Evolutionary conservation across 257 asterid genomes (phyloP), one percentile per base, ranked within the genome.

Genomic region (Nicotiana paniculata): DNA sequence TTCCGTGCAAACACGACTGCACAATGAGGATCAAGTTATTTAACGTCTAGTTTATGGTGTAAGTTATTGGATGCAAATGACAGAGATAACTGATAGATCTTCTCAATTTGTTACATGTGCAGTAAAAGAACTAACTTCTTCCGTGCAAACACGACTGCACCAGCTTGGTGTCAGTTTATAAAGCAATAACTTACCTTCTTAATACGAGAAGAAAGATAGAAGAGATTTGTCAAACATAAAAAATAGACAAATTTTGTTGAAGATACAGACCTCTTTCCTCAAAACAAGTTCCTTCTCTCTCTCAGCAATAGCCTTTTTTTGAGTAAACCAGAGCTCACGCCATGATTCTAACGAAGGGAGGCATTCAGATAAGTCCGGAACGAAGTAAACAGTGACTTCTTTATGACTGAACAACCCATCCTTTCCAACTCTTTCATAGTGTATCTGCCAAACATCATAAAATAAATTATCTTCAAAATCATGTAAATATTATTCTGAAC

Each of bases 371-470:
- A 96, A 88, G 90, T 96, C 97, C 12, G 99, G 99, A 86, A 94
- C 92, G 82, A 88, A 96, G 81, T 92, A 81, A 70, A 94, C 99
- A 35, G 97, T 93, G 83, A 96, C 91, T 91, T 96, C 99, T 81
- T 86, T 92, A 89, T 96, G 97, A 89, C 97, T 94, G 86, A 87
- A 93, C 85, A 85, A 87, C 77, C 99, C 99, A 85, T 94, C 97
- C 88, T 89, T 91, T 82, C 97, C 98, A 85, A 94, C 85, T 90
- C 99, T 91, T 26, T 93, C 89, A 80, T 96, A 96, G 89, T 96
- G 98, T 82, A 96, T 89, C 99, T 96, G 90, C 92, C 87, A 30
- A 76, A 15, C 43, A 79, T 83, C 80, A 57, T 17, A 81, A 62
- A 24, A 39, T 21, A 76, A 69, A 26, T 62, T 75, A 85, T 80